Evolutionary conservation across 805 yeast genomes (phyloP), one percentile per base, ranked within the genome.

Genomic region (Blastobotrys robertii): DNA sequence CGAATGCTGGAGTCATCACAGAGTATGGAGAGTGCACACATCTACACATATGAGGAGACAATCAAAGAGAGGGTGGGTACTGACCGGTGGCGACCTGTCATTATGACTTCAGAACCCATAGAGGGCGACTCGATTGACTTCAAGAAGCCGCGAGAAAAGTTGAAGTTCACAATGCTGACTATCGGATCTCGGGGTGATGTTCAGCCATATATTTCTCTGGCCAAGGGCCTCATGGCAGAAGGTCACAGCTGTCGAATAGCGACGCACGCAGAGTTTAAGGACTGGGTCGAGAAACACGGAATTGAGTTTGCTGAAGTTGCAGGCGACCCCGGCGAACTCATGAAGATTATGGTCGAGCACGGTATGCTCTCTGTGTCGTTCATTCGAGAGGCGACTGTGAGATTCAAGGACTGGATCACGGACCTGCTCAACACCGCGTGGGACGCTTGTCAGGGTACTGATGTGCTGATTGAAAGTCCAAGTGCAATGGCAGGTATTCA

Each of bases 121-220:
- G 25, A 19, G 25, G 25, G 25, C 25, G 25, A 19, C 25, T 19
- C 6, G 38, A n/a, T 19, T 19, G 25, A 19, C 25, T 19, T 50
- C 37, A 63, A 76, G 29, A 69, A 66, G 44, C 83, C 94, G 0
- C 56, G 68, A 1, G 69, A 74, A 40, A 62, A 76, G 2, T 73
- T 72, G 52, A 72, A 70, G 25, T 73, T 88, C 54, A 79, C 83
- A 0, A 64, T 86, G 38, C 62, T 90, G 45, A 90, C 97, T 0
- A 90, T 90, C 53, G 97, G 97, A 0, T 86, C 96, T 0, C 71
- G 97, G 45, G 97, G 97, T 30, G 97, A 90, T 62, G 97, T 90
- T 5, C 97, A 90, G 62, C 97, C 97, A 0, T 90, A 87, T 58
- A 82, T 90, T 50, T 90, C 97, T 0, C 63, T 90, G n/a, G 92